Base-by-base conservation (phyloP, 441 rosid species). In the Geranium incanum region DNA sequence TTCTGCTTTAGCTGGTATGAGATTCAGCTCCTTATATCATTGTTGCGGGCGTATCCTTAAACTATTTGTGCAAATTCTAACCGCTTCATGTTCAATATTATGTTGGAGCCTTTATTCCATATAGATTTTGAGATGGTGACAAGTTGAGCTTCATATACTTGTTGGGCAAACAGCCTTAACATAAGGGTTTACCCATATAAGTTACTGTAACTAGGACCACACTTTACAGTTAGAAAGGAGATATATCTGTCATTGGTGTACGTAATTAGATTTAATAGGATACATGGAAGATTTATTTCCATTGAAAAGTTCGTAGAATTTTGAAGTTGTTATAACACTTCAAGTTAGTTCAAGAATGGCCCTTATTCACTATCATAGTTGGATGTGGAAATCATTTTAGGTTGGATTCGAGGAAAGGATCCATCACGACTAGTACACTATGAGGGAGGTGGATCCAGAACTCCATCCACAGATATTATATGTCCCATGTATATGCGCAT, bases 401-500 rank as follows among this genome's bases (percentile, higher is more conserved):
- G 99, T 73, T 95, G 98, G 98, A 71, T 92, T 72, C 86, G 95
- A 71, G 98, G 81, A 79, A 95, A 75, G 81, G 99, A 95, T 77
- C 78, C 91, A 45, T 85, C 96, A 19, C 87, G 99, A 63, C 59
- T 88, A 62, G 41, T 95, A 70, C 99, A 95, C 79, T 95, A 95
- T 78, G 99, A 95, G 82, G 99, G 98, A 70, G 99, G 99, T 75
- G 98, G 98, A 64, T 88, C 99, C 70, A 87, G 93, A 81, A 95
- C 98, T 62, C 33, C 82, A 23, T 95, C 98, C 71, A 95, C 99
- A 50, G 99, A 95, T 80, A 81, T 95, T 18, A 82, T 95, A 48
- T 95, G 99, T 78, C 99, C 99, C 16, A 95, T 95, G 99, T 95
- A 95, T 77, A 92, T 95, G 99, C 97, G 98, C 55, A 84, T 95